Percentiles rank a stretch among this genome's conserved stretches.
These are phyloP conservation scores for Aspergillus piperis DNA, from an alignment of 2,329 filamentous ascomycete genomes.

Conservation along the genomic window DNA sequence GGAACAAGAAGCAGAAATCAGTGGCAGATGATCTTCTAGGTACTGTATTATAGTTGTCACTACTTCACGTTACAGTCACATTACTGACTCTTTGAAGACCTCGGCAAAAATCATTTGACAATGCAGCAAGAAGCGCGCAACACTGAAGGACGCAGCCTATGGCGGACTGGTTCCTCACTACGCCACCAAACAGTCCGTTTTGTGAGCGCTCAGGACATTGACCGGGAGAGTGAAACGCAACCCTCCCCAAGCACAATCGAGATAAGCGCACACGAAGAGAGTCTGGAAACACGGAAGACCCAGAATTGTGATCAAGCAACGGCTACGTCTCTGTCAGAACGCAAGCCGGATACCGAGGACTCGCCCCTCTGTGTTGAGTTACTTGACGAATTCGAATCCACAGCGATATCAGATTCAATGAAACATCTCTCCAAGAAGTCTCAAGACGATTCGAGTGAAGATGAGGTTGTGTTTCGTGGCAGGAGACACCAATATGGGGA, in stretches of 20 bases:
- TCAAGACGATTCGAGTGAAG: slow-evolving; percentile 66
- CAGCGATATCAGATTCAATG: slow-evolving; percentile 33
- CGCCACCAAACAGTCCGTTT: slow-evolving; percentile 60
- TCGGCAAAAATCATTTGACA: slow-evolving; percentile 36
- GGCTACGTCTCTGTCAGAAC: neutral
- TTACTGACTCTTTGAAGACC: slow-evolving; percentile 18
- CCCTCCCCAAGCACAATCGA: slow-evolving; percentile 13
- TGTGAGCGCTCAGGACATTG: slow-evolving; percentile 59
- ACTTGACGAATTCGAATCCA: slow-evolving; percentile 29
- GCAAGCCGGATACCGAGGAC: neutral
- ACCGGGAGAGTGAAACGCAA: slow-evolving; percentile 25
- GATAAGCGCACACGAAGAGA: neutral
- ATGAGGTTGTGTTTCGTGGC: slow-evolving; percentile 51
- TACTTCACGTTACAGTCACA: slow-evolving; percentile 1
- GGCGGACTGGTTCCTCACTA: slow-evolving; percentile 53
- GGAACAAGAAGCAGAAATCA: slow-evolving; percentile 11
- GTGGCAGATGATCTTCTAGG: slow-evolving; percentile 1
- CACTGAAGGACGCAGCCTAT: slow-evolving; percentile 54
- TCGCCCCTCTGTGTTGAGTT: neutral
- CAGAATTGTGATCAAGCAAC: neutral
- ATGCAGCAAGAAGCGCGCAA: slow-evolving; percentile 62
- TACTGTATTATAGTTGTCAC: neutral
- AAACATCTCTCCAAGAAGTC: slow-evolving; percentile 36
- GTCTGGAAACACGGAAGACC: slow-evolving; percentile 11
- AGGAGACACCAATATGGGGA: slow-evolving; percentile 25